Base-by-base conservation (phyloP, 345 rosid genomes). In the Erysimum cheiranthoides region DNA sequence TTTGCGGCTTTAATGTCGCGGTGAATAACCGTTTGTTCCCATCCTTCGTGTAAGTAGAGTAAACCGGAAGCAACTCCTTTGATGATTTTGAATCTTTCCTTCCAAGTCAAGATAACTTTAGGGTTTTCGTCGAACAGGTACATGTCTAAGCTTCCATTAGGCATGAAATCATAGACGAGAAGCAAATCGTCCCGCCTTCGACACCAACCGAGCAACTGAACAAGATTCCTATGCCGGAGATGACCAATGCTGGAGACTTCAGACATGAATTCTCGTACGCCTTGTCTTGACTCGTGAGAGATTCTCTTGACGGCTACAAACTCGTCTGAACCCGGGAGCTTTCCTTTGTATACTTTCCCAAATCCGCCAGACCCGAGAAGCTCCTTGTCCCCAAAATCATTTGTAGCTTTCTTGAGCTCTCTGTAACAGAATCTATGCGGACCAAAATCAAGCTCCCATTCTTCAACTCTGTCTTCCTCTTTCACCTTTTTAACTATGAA, bases 1-100 rank as follows among this genome's bases (percentile, higher is more conserved):
- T 95, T 95, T 10, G 89, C 93, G 6, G 99, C 93, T 72, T 95
- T 95, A 27, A 90, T 81, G 63, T 95, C 99, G 38, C 99, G 86
- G 71, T 95, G 99, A 70, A 95, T 89, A 54, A 95, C 98, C 4
- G 86, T 74, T 57, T 95, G 93, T 51, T 95, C 99, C 96, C 94
- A 92, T 70, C 82, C 99, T 82, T 92, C 96, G n/a, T 92, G 97
- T 63, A 92, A 68, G 81, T 95, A 95, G 36, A 88, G 60, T 79
- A 95, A 92, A 4, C 88, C 96, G 0, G 90, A 95, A 58, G 97
- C 97, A 36, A 92, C 94, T 7, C 86, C 98, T 82, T 86, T 89
- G 28, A 89, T 82, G 18, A 95, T 86, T 75, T 82, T 86, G 68
- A 87, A 89, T 76, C 99, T 87, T 73, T 92, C 87, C 9, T 78